Percentiles rank a stretch among this genome's conserved stretches.
These are phyloP conservation scores for Bjerkandera adusta DNA, from an alignment of 1,284 basidiomycete genomes.

Conservation along the genomic window DNA sequence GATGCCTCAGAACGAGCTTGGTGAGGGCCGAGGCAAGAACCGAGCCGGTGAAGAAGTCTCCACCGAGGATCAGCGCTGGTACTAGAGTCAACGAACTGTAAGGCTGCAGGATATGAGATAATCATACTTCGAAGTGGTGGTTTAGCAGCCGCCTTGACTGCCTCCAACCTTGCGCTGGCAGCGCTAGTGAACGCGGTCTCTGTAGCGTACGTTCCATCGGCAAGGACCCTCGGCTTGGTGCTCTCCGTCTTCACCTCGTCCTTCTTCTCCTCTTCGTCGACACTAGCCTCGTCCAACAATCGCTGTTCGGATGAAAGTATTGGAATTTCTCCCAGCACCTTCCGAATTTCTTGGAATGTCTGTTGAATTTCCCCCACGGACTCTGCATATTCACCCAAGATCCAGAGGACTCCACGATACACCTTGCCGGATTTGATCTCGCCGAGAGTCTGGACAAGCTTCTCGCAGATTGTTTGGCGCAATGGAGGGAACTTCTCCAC, in stretches of 20 bases:
- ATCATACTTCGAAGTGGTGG: conserved; percentile 81
- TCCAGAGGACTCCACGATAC: conserved; percentile 96
- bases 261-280: conserved; percentile 38
- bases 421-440: conserved; percentile 98
- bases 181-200: conserved; percentile 88
- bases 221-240: conserved; percentile 71
- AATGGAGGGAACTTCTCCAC: conserved; percentile 97
- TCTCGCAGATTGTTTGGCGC: conserved; percentile 82
- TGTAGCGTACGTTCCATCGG: conserved; percentile 98
- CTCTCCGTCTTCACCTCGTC: conserved; percentile 42
- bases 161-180: conserved; percentile 67
- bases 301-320: conserved; percentile 91
- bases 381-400: conserved; percentile 93
- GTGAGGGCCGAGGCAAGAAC: conserved; percentile 89
- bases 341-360: conserved; percentile 81
- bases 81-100: conserved; percentile 2
- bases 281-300: conserved; percentile 69
- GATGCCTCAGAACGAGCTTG: conserved; percentile 88
- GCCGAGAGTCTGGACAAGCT: conserved; percentile 80
- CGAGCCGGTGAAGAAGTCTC: conserved; percentile 96
- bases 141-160: conserved; percentile 84
- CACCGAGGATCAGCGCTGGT: conserved; percentile 83
- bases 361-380: conserved; percentile 63
- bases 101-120: background rate
- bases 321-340: conserved; percentile 93